Evolutionary conservation across 345 rosid species (phyloP).

Genomic region (Geranium rotundifolium): DNA sequence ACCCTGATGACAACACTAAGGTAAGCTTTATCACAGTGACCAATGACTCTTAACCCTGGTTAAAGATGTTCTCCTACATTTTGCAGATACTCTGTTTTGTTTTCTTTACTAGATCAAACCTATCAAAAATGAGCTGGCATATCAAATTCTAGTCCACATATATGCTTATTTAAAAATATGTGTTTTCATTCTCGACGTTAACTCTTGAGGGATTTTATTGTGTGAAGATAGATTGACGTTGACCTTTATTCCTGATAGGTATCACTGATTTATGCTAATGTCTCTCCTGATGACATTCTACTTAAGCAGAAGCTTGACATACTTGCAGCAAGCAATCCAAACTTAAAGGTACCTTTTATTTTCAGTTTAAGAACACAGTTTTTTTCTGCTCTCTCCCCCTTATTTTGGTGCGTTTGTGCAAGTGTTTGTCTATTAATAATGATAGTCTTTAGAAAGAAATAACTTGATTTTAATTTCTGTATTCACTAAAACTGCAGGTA

Average conservation of each 20-base stretch:
- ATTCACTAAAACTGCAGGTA: slow-evolving; percentile 29
- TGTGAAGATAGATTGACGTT: not conserved
- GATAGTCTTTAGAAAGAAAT: not conserved
- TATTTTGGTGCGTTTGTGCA: not conserved
- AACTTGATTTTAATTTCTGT: not conserved
- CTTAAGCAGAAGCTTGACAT: slow-evolving; percentile 81
- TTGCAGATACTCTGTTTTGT: not conserved
- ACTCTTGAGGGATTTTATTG: not conserved
- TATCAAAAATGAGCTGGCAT: not conserved
- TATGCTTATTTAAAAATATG: too few species aligned
- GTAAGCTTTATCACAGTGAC: slow-evolving; percentile 19
- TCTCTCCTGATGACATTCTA: slow-evolving; percentile 88
- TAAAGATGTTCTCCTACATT: not conserved
- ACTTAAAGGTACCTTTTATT: slow-evolving; percentile 50
- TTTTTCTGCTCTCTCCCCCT: not conserved
- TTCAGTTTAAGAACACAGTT: not conserved
- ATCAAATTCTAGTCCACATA: not conserved
- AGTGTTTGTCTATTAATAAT: not conserved
- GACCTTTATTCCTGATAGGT: slow-evolving; percentile 32
- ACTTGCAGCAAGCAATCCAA: slow-evolving; percentile 74
- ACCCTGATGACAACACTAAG: slow-evolving; percentile 87
- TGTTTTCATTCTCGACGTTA: not conserved
- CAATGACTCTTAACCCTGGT: not conserved
- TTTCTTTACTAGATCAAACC: not conserved
- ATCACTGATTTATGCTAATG: slow-evolving; percentile 73